Base-by-base conservation (phyloP, 1,284 basidiomycete species). In the Malassezia vespertilionis region DNA sequence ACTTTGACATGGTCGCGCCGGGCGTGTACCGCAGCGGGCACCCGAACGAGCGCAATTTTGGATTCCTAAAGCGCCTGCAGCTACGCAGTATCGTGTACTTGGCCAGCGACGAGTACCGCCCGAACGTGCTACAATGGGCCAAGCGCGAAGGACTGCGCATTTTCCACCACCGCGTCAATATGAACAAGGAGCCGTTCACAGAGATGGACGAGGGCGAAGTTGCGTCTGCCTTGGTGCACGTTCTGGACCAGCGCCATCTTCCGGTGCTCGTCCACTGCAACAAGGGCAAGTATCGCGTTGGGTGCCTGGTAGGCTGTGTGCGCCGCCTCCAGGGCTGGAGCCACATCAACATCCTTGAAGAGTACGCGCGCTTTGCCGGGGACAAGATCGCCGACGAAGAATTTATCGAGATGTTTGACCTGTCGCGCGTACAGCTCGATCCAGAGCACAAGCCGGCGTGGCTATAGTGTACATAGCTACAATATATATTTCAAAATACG, bases 261-360 rank as follows among this genome's bases (percentile, higher is more conserved):
- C 67, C 65, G 3, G 57, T 66, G 20, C 52, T 70, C 22, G 54
- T 70, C 18, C 67, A 70, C 39, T 70, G 67, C 56, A 70, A 70
- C 41, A 70, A 70, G 38, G 67, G 65, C 33, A 64, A 66, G 42
- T 66, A 68, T 39, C 49, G 67, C 20, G 65, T 67, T 6, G 67
- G 67, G 0, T 61, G 61, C 41, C 40, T 70, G 10, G 61, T 63
- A 0, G 67, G 63, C 2, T 43, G 64, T 43, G 24, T 70, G 1
- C 54, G 67, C 6, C 53, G 62, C 27, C 38, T 70, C 23, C 67
- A 70, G 31, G 59, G 64, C 9, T 70, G 67, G 67, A 63, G 57
- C 33, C 59, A 69, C 42, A 67, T 66, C 6, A 58, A 52, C 36
- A 65, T 69, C 37, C 65, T 67, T 39, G 65, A 68, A 28, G 67